A percentile compares a stretch with the other conserved stretches of the same genome.
Evolutionary conservation across 2,329 filamentous ascomycete genomes (phyloP).

Genomic region (Fusarium anthophilum): DNA sequence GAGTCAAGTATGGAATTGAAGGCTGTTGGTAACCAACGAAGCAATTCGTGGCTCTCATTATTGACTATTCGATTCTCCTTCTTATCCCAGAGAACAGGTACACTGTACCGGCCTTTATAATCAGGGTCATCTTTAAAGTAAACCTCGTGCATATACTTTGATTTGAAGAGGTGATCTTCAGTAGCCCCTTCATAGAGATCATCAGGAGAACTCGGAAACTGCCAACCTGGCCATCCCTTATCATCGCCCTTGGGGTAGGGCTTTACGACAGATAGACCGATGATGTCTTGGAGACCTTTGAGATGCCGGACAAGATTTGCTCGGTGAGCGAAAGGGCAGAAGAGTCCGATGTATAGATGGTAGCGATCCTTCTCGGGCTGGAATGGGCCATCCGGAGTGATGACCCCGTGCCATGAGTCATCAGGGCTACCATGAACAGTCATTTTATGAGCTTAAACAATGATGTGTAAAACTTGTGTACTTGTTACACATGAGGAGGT

Average conservation of each 20-base stretch:
- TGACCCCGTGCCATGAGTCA: slow-evolving; percentile 41
- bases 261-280: slow-evolving; percentile 70
- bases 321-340: slow-evolving; percentile 75
- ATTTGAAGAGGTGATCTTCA: slow-evolving; percentile 70
- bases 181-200: slow-evolving; percentile 68
- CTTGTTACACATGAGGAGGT: background rate
- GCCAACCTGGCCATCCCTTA: slow-evolving; percentile 71
- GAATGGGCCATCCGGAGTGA: slow-evolving; percentile 51
- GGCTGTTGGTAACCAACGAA: slow-evolving; percentile 82
- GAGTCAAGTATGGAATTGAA: slow-evolving; percentile 68
- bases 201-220: slow-evolving; percentile 60
- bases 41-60: slow-evolving; percentile 85
- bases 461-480: no score
- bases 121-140: slow-evolving; percentile 74
- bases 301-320: slow-evolving; percentile 76
- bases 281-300: slow-evolving; percentile 76
- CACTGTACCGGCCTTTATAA: slow-evolving; percentile 77
- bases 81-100: slow-evolving; percentile 77
- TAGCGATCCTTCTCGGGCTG: slow-evolving; percentile 68
- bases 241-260: slow-evolving; percentile 73
- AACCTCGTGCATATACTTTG: slow-evolving; percentile 73
- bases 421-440: slow-evolving; percentile 28
- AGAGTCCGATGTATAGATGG: slow-evolving; percentile 67
- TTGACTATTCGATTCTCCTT: slow-evolving; percentile 76
- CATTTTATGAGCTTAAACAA: background rate